Percentiles rank a stretch among this genome's conserved stretches.
These are phyloP conservation scores for Cornus controversa DNA, from an alignment of 148 eudicot genomes.

Conservation along the genomic window DNA sequence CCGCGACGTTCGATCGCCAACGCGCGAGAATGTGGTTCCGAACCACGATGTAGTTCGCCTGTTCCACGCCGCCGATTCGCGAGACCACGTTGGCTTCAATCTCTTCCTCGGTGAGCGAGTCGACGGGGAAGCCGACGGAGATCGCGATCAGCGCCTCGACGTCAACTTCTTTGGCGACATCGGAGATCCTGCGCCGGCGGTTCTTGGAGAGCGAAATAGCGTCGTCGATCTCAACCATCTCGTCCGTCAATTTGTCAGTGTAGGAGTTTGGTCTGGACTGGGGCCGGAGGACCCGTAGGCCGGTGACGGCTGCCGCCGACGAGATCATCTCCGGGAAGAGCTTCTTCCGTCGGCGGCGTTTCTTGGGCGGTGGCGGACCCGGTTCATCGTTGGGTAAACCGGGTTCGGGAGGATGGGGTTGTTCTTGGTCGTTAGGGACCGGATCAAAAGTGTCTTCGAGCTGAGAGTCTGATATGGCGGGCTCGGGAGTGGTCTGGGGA, in stretches of 20 bases:
- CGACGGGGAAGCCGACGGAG: conserved; percentile 88
- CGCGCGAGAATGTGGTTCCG: conserved; percentile 72
- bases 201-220: conserved; percentile 16
- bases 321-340: conserved; percentile 67
- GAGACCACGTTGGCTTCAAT: conserved; percentile 63
- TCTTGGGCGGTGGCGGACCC: conserved; percentile 27
- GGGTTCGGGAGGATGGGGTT: conserved; percentile 29
- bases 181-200: conserved; percentile 49
- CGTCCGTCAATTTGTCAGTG: conserved; percentile 10
- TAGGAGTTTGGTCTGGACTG: conserved; percentile 33
- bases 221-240: conserved; percentile 13
- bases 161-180: conserved; percentile 47
- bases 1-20: conserved; percentile 70
- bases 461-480: neutral
- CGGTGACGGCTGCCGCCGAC: conserved; percentile 38
- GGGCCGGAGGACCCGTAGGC: conserved; percentile 55
- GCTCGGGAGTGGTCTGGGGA: conserved; percentile 8
- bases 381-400: conserved; percentile 11
- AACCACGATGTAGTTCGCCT: conserved; percentile 60
- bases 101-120: conserved; percentile 87
- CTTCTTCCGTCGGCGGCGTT: conserved; percentile 75
- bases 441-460: conserved; percentile 11
- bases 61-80: conserved; percentile 47
- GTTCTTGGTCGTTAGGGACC: conserved; percentile 25
- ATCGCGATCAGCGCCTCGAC: conserved; percentile 80